These are phyloP conservation scores for Remersonia thermophila DNA, from an alignment of 2,329 filamentous ascomycete genomes.

Conservation along the genomic window DNA sequence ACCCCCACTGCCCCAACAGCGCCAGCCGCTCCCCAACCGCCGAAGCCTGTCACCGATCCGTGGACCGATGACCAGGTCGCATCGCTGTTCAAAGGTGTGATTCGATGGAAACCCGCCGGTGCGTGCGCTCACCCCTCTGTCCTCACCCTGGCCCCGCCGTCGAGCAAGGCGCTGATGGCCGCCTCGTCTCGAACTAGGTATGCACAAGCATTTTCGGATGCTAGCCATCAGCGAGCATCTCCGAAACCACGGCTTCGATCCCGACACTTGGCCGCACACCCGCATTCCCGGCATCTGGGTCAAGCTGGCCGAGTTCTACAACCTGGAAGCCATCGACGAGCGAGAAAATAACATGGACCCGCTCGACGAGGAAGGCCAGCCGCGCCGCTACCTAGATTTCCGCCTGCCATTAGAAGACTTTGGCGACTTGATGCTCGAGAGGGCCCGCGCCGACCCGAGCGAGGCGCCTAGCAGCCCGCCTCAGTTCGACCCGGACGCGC, in stretches of 20 bases:
- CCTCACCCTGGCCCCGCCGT: background rate
- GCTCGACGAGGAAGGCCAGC: constrained; percentile 42
- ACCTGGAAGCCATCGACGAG: constrained; percentile 75
- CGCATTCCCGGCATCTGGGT: constrained; percentile 85
- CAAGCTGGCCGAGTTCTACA: constrained; percentile 74
- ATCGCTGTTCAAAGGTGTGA: constrained; percentile 82
- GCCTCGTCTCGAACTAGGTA: constrained; percentile 38
- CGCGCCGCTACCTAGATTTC: constrained; percentile 54
- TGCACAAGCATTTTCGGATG: constrained; percentile 92
- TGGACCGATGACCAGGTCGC: constrained; percentile 97
- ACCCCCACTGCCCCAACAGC: constrained; percentile 30
- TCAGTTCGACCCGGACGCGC: constrained; percentile 25
- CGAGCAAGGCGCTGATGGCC: constrained; percentile 1
- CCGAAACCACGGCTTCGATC: constrained; percentile 67
- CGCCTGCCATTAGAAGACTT: constrained; percentile 41
- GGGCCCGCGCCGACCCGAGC: constrained; percentile 32
- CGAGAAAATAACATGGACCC: constrained; percentile 53
- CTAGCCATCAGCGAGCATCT: constrained; percentile 72
- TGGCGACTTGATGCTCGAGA: constrained; percentile 34
- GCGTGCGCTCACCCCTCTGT: constrained; percentile 6
- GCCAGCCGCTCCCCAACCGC: constrained; percentile 25
- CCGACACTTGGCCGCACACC: constrained; percentile 61
- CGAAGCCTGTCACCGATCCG: constrained; percentile 42
- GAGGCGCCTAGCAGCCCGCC: constrained; percentile 37
- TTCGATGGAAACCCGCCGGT: constrained; percentile 95